phyloP scores from a whole-genome alignment of 2,329 filamentous ascomycete species.

The Hortaea werneckii region DNA sequence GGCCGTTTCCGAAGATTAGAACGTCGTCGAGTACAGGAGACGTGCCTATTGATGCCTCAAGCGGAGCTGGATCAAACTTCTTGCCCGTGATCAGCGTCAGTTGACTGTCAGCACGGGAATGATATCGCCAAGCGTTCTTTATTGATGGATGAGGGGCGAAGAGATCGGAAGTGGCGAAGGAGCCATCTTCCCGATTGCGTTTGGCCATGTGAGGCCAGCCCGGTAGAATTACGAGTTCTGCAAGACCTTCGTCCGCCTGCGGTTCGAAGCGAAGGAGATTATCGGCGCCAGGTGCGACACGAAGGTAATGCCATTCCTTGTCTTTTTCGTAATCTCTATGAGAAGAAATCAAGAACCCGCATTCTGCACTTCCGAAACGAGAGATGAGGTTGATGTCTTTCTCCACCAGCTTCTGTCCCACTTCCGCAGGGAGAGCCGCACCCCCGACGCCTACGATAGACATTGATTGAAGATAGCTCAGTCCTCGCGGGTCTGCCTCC shows the following conservation, averaged over 20 bases:
- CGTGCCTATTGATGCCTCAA: constrained; percentile 47
- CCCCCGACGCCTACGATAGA: constrained; percentile 55
- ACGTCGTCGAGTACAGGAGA: constrained; percentile 42
- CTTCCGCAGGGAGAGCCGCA: constrained; percentile 43
- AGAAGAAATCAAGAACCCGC: constrained; percentile 55
- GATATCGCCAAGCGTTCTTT: constrained; percentile 50
- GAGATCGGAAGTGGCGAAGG: constrained; percentile 54
- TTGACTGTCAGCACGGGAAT: constrained; percentile 51
- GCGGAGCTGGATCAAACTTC: constrained; percentile 55
- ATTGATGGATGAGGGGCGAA: constrained; percentile 47
- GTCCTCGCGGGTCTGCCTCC: constrained; percentile 32
- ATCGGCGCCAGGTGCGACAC: constrained; percentile 27
- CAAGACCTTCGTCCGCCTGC: constrained; percentile 28
- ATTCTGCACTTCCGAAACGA: constrained; percentile 56
- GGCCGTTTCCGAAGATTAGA: constrained; percentile 52
- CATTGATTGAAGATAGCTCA: constrained; percentile 41
- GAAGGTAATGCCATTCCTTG: constrained; percentile 52
- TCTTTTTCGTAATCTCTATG: constrained; percentile 46
- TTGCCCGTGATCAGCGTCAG: constrained; percentile 56
- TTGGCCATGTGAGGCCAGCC: constrained; percentile 53
- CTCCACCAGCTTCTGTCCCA: constrained; percentile 45
- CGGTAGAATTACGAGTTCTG: constrained; percentile 46
- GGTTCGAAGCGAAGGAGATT: constrained; percentile 38
- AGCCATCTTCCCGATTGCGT: constrained; percentile 48
- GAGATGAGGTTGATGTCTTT: constrained; percentile 48